A percentile compares a stretch with the other conserved stretches of the same genome.
phyloP scores from a whole-genome alignment of 306 rosid genomes.

The Vigna trinervia region DNA sequence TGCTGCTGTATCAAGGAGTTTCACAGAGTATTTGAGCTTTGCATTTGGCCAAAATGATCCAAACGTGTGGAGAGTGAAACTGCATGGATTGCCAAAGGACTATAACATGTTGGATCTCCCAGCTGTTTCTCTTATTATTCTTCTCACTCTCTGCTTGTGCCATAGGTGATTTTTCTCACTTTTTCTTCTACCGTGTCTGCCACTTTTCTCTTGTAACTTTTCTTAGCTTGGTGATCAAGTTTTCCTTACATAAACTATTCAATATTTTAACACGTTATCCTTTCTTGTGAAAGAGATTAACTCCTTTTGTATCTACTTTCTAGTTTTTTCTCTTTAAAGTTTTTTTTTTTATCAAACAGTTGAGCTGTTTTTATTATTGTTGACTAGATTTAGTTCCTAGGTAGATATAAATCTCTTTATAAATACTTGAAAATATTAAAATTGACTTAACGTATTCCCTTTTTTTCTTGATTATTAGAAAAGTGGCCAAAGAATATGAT shows the following conservation, averaged over 20 bases:
- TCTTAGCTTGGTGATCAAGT: constrained; percentile 4
- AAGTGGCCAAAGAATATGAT: background rate
- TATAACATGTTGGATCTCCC: constrained; percentile 85
- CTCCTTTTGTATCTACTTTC: no score
- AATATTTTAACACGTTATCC: constrained; percentile 25
- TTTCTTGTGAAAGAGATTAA: background rate
- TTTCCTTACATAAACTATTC: constrained; percentile 12
- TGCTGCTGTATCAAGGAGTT: constrained; percentile 86
- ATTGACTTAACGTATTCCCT: no score
- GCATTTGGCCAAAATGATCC: constrained; percentile 70
- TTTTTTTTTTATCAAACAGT: no score
- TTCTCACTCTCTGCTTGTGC: constrained; percentile 89
- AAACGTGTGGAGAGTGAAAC: constrained; percentile 76
- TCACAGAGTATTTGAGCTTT: constrained; percentile 71
- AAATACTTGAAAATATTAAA: no score
- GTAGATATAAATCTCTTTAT: no score
- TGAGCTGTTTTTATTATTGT: no score
- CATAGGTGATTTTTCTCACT: constrained; percentile 58
- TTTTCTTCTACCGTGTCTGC: background rate
- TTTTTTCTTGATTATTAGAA: no score
- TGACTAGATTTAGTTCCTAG: no score
- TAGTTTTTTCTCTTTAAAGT: no score
- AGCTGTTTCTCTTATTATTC: constrained; percentile 82
- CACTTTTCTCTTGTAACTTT: background rate
- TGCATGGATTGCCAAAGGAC: constrained; percentile 65